These are phyloP conservation scores for Xylaria intraflava DNA, from an alignment of 495 filamentous ascomycete genomes.

Conservation along the genomic window DNA sequence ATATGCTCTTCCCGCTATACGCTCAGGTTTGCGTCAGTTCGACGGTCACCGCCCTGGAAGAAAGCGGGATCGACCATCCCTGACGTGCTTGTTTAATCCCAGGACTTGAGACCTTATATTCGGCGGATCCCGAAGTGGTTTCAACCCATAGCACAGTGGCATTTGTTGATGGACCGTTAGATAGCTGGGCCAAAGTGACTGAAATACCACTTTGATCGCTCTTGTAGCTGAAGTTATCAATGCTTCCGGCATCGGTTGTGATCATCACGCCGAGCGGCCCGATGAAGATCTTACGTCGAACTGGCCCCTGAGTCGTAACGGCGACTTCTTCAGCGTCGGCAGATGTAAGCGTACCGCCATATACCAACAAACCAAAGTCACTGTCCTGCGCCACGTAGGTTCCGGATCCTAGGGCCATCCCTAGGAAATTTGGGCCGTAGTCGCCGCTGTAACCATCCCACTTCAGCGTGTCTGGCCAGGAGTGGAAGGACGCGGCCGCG, in stretches of 20 bases:
- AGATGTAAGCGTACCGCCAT: slow-evolving; percentile 30
- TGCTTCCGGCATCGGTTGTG: slow-evolving; percentile 35
- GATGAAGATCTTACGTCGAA: slow-evolving; percentile 37
- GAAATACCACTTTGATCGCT: slow-evolving; percentile 15
- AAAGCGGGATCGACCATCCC: slow-evolving; percentile 14
- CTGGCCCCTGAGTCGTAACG: slow-evolving; percentile 36
- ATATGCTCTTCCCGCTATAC: not conserved
- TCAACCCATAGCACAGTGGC: slow-evolving; percentile 22
- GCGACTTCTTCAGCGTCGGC: not conserved
- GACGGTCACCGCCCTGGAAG: slow-evolving; percentile 9
- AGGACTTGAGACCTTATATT: slow-evolving; percentile 11
- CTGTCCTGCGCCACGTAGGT: slow-evolving; percentile 38
- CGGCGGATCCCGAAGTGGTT: slow-evolving; percentile 9
- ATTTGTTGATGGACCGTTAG: slow-evolving; percentile 14
- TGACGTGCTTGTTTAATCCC: slow-evolving; percentile 3
- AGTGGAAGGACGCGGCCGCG: slow-evolving; percentile 45
- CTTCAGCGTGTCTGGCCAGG: slow-evolving; percentile 43
- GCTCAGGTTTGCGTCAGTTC: not conserved
- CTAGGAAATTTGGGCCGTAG: slow-evolving; percentile 46
- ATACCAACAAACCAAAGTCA: slow-evolving; percentile 27
- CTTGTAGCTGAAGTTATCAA: slow-evolving; percentile 25
- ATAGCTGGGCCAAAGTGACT: slow-evolving; percentile 17
- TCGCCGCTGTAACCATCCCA: slow-evolving; percentile 50
- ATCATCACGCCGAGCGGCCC: slow-evolving; percentile 35
- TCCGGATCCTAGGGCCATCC: slow-evolving; percentile 36